Conservation (phyloP, 257 asterid genomes). For the Mentha longifolia region DNA sequence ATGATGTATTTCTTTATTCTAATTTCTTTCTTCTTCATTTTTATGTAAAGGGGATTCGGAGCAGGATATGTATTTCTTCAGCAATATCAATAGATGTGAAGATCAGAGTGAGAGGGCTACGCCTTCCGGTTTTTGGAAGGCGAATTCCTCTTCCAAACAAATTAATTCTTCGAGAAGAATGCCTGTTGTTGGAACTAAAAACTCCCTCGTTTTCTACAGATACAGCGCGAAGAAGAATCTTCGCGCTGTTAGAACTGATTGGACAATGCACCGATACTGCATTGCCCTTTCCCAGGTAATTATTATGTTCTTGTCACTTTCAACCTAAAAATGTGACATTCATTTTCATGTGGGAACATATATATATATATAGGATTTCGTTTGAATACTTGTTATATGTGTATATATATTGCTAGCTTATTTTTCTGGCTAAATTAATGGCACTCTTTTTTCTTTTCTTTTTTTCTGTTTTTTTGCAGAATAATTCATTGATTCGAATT, state of each 20-base stretch:
- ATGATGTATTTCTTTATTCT: too few relatives aligned
- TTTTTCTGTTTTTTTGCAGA: not conserved
- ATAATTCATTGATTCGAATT: slow-evolving; percentile 43
- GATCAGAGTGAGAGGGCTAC: not conserved
- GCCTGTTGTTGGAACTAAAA: slow-evolving; percentile 61
- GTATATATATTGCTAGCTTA: too few relatives aligned
- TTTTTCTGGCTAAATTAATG: too few relatives aligned
- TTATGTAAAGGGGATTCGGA: not conserved
- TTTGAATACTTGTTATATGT: too few relatives aligned
- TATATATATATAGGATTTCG: too few relatives aligned
- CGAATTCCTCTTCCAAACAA: slow-evolving; percentile 44
- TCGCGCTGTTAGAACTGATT: slow-evolving; percentile 43
- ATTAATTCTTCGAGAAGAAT: slow-evolving; percentile 44
- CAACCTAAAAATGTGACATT: too few relatives aligned
- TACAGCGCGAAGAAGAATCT: slow-evolving; percentile 23
- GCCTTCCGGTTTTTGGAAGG: slow-evolving; percentile 61
- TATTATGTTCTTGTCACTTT: too few relatives aligned
- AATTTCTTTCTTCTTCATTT: not conserved
- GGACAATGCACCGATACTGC: slow-evolving; percentile 75
- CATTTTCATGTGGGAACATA: too few relatives aligned
- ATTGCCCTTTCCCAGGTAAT: slow-evolving; percentile 32
- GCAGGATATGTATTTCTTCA: slow-evolving; percentile 15
- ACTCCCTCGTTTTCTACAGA: slow-evolving; percentile 50
- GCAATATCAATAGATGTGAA: not conserved
- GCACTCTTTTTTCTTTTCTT: too few relatives aligned